These are phyloP conservation scores for Cystobasidium ongulense DNA, from an alignment of 768 basidiomycete species.

Conservation along the genomic window DNA sequence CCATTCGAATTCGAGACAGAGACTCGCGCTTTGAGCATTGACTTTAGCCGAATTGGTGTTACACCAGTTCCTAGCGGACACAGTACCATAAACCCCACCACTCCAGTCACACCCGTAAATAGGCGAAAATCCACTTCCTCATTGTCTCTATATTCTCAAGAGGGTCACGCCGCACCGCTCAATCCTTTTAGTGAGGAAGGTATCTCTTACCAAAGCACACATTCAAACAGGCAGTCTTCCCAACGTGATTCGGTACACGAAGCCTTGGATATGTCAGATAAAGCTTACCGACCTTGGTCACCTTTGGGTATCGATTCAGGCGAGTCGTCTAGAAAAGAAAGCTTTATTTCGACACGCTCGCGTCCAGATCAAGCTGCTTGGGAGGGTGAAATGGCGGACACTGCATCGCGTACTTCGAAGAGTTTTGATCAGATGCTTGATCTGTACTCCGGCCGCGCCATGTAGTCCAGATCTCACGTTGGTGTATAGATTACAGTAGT, in stretches of 20 bases:
- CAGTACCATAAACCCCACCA: not conserved
- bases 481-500: not conserved
- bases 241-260: not conserved
- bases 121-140: not conserved
- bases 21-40: not conserved
- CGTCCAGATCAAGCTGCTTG: not conserved
- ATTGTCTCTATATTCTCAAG: not conserved
- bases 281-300: not conserved
- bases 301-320: not conserved
- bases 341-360: not conserved
- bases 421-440: not conserved
- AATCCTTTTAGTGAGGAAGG: not conserved
- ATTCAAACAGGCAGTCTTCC: not conserved
- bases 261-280: not conserved
- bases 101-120: not conserved
- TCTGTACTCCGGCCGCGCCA: slow-evolving; percentile 1
- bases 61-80: not conserved
- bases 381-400: not conserved
- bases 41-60: not conserved
- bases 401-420: not conserved
- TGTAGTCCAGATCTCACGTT: not conserved
- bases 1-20: not conserved
- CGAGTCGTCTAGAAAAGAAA: not conserved
- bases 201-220: not conserved
- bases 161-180: not conserved